Percentiles rank a stretch among this genome's conserved stretches.
Conservation (phyloP, 2,329 filamentous ascomycete species). For the Xylariaceae sp. region DNA sequence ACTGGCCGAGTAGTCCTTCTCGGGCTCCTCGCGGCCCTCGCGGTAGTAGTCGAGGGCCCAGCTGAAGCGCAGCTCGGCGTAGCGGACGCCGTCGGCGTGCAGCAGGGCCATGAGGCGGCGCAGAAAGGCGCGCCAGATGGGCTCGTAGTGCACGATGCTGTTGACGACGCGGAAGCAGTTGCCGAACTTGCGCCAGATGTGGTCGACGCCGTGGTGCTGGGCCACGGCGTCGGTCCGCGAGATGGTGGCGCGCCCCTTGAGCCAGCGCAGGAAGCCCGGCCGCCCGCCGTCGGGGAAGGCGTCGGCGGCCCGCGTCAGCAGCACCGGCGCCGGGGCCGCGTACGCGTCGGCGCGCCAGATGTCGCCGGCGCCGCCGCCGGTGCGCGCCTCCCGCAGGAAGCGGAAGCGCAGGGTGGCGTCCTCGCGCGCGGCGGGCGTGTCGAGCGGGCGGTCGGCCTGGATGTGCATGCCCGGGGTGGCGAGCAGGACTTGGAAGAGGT, state of each 20-base stretch:
- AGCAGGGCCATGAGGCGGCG: conserved; percentile 63
- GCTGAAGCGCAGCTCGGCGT: conserved; percentile 70
- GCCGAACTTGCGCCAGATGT: conserved; percentile 76
- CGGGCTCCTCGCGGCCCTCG: conserved; percentile 55
- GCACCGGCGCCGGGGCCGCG: conserved; percentile 47
- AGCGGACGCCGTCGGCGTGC: conserved; percentile 74
- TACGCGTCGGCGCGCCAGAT: conserved; percentile 62
- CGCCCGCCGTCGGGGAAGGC: conserved; percentile 67
- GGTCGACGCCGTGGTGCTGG: conserved; percentile 76
- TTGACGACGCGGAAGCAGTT: conserved; percentile 67
- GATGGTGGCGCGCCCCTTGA: conserved; percentile 66
- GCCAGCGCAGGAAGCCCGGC: conserved; percentile 67
- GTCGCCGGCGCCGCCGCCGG: conserved; percentile 40
- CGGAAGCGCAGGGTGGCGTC: conserved; percentile 54
- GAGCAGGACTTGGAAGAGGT: conserved; percentile 65
- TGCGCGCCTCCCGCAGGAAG: conserved; percentile 41
- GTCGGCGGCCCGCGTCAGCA: conserved; percentile 57
- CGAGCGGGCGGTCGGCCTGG: conserved; percentile 49
- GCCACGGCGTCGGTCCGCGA: conserved; percentile 64
- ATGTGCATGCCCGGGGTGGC: conserved; percentile 69
- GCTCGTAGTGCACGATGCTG: conserved; percentile 80
- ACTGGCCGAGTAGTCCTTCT: conserved; percentile 59
- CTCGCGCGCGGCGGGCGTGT: conserved; percentile 43
- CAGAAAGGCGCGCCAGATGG: conserved; percentile 73
- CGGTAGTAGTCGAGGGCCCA: conserved; percentile 66